Evolutionary conservation across 1,284 basidiomycete genomes (phyloP).

Genomic region (Cryptococcus sp.): DNA sequence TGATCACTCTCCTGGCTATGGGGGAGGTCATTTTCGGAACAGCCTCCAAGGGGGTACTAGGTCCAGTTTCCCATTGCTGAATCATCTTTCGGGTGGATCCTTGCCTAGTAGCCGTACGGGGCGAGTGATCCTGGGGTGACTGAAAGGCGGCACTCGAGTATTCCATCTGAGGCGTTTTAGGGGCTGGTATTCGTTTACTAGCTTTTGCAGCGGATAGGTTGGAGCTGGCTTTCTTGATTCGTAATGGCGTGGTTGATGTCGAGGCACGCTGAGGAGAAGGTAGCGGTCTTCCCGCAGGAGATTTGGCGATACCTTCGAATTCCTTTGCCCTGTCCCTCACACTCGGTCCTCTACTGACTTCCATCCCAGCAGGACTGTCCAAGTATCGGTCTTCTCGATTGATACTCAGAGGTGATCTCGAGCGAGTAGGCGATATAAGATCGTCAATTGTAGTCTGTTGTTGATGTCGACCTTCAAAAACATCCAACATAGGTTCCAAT

Average conservation of each 20-base stretch:
- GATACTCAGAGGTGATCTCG: background rate
- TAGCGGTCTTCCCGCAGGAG: too few species aligned
- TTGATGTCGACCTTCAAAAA: background rate
- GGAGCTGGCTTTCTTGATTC: conserved; percentile 8
- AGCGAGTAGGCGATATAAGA: background rate
- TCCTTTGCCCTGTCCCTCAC: conserved; percentile 20
- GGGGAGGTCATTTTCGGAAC: background rate
- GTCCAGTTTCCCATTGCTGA: conserved; percentile 37
- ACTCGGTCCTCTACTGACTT: conserved; percentile 19
- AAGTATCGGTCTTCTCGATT: conserved; percentile 3
- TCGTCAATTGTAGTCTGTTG: too few species aligned
- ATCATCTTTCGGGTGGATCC: conserved; percentile 37
- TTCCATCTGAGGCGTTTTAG: conserved; percentile 18
- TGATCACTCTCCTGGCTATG: conserved; percentile 13
- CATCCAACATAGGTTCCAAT: conserved; percentile 21
- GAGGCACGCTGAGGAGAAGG: too few species aligned
- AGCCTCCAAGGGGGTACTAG: conserved; percentile 6
- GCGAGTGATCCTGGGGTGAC: conserved; percentile 1
- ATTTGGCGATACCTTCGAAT: conserved; percentile 12
- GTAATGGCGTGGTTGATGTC: conserved; percentile 9
- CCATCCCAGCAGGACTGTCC: conserved; percentile 10
- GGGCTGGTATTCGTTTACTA: conserved; percentile 17
- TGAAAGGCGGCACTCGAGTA: conserved; percentile 6
- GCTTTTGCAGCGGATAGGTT: conserved; percentile 9
- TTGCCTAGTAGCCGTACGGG: conserved; percentile 10